Conservation (phyloP, 1,139 yeast genomes). For the Suhomyces atakaporum region DNA sequence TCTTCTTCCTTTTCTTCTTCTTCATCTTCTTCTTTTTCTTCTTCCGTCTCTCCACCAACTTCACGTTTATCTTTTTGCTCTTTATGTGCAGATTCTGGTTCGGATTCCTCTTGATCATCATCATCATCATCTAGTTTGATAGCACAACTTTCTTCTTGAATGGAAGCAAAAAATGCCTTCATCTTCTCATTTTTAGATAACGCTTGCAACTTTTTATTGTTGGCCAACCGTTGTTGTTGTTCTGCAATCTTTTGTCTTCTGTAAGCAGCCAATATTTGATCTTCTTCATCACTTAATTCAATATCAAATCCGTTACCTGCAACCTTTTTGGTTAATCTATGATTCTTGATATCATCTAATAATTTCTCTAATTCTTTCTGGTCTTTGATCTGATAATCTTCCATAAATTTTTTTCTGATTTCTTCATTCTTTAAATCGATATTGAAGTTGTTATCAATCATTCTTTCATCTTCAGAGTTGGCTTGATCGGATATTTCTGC, state of each 20-base stretch:
- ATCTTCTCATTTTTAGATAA: conserved; percentile 56
- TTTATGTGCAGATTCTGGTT: conserved; percentile 16
- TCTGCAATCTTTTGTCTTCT: conserved; percentile 54
- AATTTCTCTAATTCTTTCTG: conserved; percentile 70
- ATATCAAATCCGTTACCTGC: conserved; percentile 58
- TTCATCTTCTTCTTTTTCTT: conserved; percentile 18
- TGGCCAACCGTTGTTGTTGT: conserved; percentile 57
- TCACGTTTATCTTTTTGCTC: conserved; percentile 15
- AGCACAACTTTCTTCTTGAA: conserved; percentile 48
- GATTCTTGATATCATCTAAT: conserved; percentile 79
- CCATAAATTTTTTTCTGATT: conserved; percentile 61
- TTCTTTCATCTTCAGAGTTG: conserved; percentile 75
- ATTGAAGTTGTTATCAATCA: conserved; percentile 75
- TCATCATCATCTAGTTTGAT: conserved; percentile 33
- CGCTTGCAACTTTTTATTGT: conserved; percentile 52
- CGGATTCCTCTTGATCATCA: conserved; percentile 22
- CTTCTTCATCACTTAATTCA: conserved; percentile 69
- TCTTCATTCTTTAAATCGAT: conserved; percentile 61
- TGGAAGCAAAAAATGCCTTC: conserved; percentile 72
- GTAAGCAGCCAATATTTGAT: conserved; percentile 55
- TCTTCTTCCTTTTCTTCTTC: conserved; percentile 18
- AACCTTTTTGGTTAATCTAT: conserved; percentile 70
- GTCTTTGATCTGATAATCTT: conserved; percentile 70
- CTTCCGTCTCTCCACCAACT: conserved; percentile 15
- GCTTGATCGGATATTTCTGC: conserved; percentile 69